A percentile compares a stretch with the other conserved stretches of the same genome.
phyloP scores from a whole-genome alignment of 179 eudicot genomes.

The Spinacia oleracea region DNA sequence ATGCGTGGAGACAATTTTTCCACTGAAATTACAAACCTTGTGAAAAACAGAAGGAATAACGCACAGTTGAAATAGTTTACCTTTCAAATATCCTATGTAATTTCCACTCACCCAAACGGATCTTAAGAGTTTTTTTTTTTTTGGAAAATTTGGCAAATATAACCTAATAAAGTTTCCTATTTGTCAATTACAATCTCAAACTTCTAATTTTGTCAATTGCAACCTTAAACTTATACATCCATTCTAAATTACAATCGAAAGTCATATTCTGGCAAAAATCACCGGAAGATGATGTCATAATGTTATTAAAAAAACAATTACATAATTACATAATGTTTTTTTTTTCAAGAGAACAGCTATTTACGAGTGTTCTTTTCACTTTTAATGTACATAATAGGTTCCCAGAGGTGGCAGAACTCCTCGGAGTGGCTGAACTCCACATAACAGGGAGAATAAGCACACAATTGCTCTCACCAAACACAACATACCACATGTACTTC shows the following conservation, averaged over 20 bases:
- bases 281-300: too few relatives aligned
- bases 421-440: conserved; percentile 28
- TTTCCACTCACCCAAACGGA: background rate
- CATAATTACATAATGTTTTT: too few relatives aligned
- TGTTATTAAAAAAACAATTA: too few relatives aligned
- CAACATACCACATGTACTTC: conserved; percentile 38
- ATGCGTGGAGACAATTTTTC: background rate
- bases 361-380: background rate
- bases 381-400: conserved; percentile 22
- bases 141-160: too few relatives aligned
- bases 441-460: conserved; percentile 32
- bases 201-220: too few relatives aligned
- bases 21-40: background rate
- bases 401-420: conserved; percentile 37
- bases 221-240: too few relatives aligned
- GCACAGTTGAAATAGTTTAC: background rate
- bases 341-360: background rate
- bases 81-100: background rate
- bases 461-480: conserved; percentile 34
- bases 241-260: too few relatives aligned
- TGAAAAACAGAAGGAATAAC: background rate
- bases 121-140: background rate
- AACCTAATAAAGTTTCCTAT: too few relatives aligned
- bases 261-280: too few relatives aligned
- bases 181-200: too few relatives aligned